Evolutionary conservation across 345 rosid genomes (phyloP), one percentile per base, ranked within the genome.

Genomic region (Laguncularia racemosa): DNA sequence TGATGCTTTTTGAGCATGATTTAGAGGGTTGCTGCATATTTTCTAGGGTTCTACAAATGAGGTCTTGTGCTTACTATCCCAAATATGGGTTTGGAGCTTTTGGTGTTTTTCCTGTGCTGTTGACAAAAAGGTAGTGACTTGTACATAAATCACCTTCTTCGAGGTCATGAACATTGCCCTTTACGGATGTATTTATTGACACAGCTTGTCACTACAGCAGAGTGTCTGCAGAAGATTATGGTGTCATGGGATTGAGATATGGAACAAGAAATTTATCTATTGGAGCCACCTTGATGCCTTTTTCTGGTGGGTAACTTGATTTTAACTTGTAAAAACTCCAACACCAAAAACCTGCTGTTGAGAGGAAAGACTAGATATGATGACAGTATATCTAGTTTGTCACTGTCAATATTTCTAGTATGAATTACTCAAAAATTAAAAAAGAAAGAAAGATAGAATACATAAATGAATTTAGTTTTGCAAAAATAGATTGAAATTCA

Each of bases 211-310:
- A 55, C 50, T 70, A n/a, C 49, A 67, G 75, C 76, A 84, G 79
- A 65, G 48, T 60, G 53, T 43, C 75, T 58, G 59, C 89, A 61
- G 85, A 82, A 57, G 81, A 81, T 61, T 71, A 65, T 60, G 88
- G 95, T 71, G 62, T 82, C 16, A 69, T 91, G 84, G 98, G 96
- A 57, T 65, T 88, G 78, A 85, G 96, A 78, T 91, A 85, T 70
- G 95, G 92, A 65, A 74, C 92, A 10, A 71, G 52, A 52, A 80
- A 73, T 70, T 62, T 91, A 60, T 91, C 98, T 62, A 48, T 80
- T 13, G 95, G 98, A 62, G 83, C 86, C 59, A 78, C 82, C 18
- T 44, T 84, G 20, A 64, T 72, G 75, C 96, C 95, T 56, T 85
- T 79, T 20, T 57, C 85, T 18, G 20, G 88, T 88, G 75, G 46